A percentile compares a stretch with the other conserved stretches of the same genome.
Conservation (phyloP, 805 yeast species). For the Candida patagonica region DNA sequence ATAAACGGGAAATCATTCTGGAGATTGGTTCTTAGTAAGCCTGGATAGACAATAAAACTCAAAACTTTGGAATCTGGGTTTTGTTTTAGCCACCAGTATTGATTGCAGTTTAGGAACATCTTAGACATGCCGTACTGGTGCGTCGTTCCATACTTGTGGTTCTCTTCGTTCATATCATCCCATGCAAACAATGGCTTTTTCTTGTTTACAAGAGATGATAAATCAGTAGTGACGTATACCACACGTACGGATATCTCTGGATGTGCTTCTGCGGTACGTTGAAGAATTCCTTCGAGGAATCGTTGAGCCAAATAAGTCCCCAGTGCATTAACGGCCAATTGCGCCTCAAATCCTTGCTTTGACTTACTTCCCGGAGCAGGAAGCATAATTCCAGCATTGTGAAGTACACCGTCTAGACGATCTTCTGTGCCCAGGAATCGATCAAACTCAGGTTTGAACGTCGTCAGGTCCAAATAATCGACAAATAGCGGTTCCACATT, state of each 20-base stretch:
- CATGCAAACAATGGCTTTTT: slow-evolving; percentile 27
- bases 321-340: slow-evolving; percentile 38
- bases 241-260: slow-evolving; percentile 30
- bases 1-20: slow-evolving; percentile 19
- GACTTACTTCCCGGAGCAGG: slow-evolving; percentile 32
- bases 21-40: slow-evolving; percentile 30
- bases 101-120: slow-evolving; percentile 32
- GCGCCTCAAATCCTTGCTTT: slow-evolving; percentile 38
- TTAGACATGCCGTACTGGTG: slow-evolving; percentile 36
- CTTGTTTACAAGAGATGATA: background rate
- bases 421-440: slow-evolving; percentile 22
- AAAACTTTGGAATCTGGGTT: slow-evolving; percentile 24
- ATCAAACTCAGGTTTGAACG: slow-evolving; percentile 32
- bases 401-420: slow-evolving; percentile 30
- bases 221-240: slow-evolving; percentile 30
- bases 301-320: slow-evolving; percentile 40
- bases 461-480: slow-evolving; percentile 31
- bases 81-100: slow-evolving; percentile 28
- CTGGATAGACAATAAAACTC: slow-evolving; percentile 35
- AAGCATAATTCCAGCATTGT: slow-evolving; percentile 39
- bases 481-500: slow-evolving; percentile 12
- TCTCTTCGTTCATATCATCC: slow-evolving; percentile 27
- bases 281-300: slow-evolving; percentile 31
- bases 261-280: slow-evolving; percentile 25
- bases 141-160: slow-evolving; percentile 5